These are phyloP conservation scores for Trichothecium sympodiale DNA, from an alignment of 2,329 filamentous ascomycete genomes.

Conservation along the genomic window DNA sequence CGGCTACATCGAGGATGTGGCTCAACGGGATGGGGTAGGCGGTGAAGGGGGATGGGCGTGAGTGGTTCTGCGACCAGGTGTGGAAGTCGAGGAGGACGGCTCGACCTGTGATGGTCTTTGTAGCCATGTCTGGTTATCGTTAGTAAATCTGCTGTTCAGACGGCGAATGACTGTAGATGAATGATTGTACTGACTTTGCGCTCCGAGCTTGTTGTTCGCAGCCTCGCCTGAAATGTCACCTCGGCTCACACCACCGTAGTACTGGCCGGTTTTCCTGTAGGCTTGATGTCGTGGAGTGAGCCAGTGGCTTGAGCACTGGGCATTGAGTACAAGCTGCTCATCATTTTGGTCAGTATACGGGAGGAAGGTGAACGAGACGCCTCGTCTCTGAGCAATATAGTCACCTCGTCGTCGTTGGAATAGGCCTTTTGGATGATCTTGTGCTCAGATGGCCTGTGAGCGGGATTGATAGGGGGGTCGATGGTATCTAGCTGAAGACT, in stretches of 20 bases:
- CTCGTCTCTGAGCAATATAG: no score
- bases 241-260: slow-evolving; percentile 4
- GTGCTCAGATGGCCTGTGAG: no score
- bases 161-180: no score
- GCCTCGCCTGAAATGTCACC: background rate
- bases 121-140: no score
- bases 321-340: slow-evolving; percentile 4
- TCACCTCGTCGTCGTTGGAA: no score
- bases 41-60: background rate
- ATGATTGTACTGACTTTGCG: slow-evolving; percentile 2
- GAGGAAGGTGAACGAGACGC: no score
- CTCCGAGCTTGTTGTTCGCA: background rate
- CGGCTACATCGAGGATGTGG: background rate
- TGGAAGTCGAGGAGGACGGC: slow-evolving; percentile 2
- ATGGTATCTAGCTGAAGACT: no score
- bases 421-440: no score
- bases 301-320: slow-evolving; percentile 5
- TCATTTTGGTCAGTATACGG: no score
- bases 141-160: no score
- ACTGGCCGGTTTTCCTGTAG: slow-evolving; percentile 2
- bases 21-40: background rate
- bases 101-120: no score
- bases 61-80: background rate
- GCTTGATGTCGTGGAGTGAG: slow-evolving; percentile 2
- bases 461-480: no score